phyloP scores from a whole-genome alignment of 2,329 filamentous ascomycete species.

The Tolypocladium paradoxum region DNA sequence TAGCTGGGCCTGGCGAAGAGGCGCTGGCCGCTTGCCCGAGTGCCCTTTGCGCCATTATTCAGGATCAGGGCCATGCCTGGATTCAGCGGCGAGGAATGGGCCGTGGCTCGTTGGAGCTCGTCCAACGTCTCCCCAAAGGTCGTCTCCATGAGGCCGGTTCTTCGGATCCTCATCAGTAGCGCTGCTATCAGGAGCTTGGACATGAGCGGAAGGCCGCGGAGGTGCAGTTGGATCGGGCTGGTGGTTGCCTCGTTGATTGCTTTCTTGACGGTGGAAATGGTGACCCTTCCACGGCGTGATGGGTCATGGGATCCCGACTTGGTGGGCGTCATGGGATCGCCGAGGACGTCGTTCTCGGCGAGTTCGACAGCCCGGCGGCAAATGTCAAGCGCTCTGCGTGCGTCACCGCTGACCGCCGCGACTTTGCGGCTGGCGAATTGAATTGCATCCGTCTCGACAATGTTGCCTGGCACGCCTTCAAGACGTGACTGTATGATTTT shows the following conservation, averaged over 20 bases:
- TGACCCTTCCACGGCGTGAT: constrained; percentile 49
- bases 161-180: constrained; percentile 64
- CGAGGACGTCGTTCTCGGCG: constrained; percentile 59
- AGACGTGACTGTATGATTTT: constrained; percentile 93
- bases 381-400: constrained; percentile 84
- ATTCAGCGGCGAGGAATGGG: constrained; percentile 22
- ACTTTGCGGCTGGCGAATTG: constrained; percentile 97
- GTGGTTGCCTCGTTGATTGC: constrained; percentile 93
- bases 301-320: constrained; percentile 27
- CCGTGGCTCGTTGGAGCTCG: constrained; percentile 42
- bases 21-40: constrained; percentile 16
- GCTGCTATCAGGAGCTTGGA: constrained; percentile 81
- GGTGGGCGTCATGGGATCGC: constrained; percentile 50
- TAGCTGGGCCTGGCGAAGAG: constrained; percentile 22
- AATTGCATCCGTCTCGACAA: constrained; percentile 86
- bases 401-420: constrained; percentile 90
- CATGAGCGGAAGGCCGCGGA: constrained; percentile 69
- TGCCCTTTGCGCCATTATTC: constrained; percentile 15
- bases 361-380: constrained; percentile 92
- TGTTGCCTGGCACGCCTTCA: constrained; percentile 73
- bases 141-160: constrained; percentile 79
- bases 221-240: constrained; percentile 80
- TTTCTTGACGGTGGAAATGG: constrained; percentile 84
- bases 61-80: constrained; percentile 27
- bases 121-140: constrained; percentile 83